Evolutionary conservation across 345 rosid genomes (phyloP), one percentile per base, ranked within the genome.

Genomic region (Salix brachista): DNA sequence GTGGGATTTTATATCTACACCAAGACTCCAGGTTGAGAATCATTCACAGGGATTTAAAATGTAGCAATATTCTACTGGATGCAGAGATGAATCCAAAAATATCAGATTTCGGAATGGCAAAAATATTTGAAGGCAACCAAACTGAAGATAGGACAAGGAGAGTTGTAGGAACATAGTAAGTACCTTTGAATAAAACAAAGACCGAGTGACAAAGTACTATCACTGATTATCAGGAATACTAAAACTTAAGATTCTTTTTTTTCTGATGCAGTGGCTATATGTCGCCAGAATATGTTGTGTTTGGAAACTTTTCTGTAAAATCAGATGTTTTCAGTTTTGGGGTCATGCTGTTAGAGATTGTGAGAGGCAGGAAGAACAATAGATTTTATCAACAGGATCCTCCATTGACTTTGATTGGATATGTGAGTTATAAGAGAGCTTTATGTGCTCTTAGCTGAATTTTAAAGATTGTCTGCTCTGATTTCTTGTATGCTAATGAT

Each of bases 141-240:
- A 68, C 82, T 21, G 86, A 87, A 83, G 93, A 81, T 34, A 78
- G 78, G 32, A 91, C 91, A 4, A 89, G 77, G 2, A 84, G 89
- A 4, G 89, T 91, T 0, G 91, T 89, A 0, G 96, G 97, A 80
- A 92, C 97, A 77, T 91, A 80, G 96, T 90, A 82, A 88, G 90
- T 89, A 81, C 5, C 19, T 13, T 73, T 12, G 67, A 3, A 10
- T 0, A 0, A 41, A 41, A 9, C 3, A 9, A 2, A 41, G 44
- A 41, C 13, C 13, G 44, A 41, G 44, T 39, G 11, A 39, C 42
- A 39, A 39, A 39, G 42, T 9, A 39, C 12, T 1, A 39, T 39
- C 42, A 2, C 2, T 41, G 44, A 41, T 41, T 2, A 41, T 11
- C 44, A 62, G 6, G 18, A 18, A 28, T 10, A 18, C 8, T 5